phyloP scores from a whole-genome alignment of 805 yeast genomes.

The Barnettozyma wickerhamii region DNA sequence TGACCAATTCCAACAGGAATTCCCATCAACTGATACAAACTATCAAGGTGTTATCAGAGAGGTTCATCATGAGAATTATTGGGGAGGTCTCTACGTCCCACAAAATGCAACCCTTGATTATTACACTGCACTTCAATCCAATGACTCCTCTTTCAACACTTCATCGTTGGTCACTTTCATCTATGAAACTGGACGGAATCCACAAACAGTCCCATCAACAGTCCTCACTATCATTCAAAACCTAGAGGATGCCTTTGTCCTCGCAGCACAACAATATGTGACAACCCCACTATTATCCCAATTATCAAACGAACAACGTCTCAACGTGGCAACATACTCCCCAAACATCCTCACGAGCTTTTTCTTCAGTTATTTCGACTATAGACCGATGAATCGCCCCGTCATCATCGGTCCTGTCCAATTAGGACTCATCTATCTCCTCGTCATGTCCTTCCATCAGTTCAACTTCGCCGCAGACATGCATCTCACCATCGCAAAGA shows the following conservation, averaged over 20 bases:
- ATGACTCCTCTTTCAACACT: constrained; percentile 11
- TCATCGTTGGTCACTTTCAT: constrained; percentile 30
- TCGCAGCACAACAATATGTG: constrained; percentile 21
- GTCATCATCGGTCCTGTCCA: constrained; percentile 56
- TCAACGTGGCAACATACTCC: constrained; percentile 23
- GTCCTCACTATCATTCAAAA: constrained; percentile 36
- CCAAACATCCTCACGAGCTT: constrained; percentile 18
- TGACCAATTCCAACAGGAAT: constrained; percentile 3
- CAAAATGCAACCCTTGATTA: constrained; percentile 37
- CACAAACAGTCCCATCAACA: constrained; percentile 36
- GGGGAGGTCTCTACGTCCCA: constrained; percentile 53
- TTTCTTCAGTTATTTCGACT: constrained; percentile 30
- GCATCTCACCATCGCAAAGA: constrained; percentile 31
- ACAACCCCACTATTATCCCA: constrained; percentile 10
- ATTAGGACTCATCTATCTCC: constrained; percentile 62
- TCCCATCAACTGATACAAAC: constrained; percentile 10
- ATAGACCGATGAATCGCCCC: constrained; percentile 38
- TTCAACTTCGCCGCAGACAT: constrained; percentile 50
- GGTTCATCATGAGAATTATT: constrained; percentile 49
- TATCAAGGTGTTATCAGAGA: constrained; percentile 34
- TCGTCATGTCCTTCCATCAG: constrained; percentile 66
- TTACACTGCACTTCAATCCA: constrained; percentile 15
- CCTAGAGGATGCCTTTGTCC: constrained; percentile 11
- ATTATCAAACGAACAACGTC: constrained; percentile 9
- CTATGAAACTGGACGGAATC: constrained; percentile 61